Conservation (phyloP, 495 filamentous ascomycete species). For the Aspergillus haitiensis region DNA sequence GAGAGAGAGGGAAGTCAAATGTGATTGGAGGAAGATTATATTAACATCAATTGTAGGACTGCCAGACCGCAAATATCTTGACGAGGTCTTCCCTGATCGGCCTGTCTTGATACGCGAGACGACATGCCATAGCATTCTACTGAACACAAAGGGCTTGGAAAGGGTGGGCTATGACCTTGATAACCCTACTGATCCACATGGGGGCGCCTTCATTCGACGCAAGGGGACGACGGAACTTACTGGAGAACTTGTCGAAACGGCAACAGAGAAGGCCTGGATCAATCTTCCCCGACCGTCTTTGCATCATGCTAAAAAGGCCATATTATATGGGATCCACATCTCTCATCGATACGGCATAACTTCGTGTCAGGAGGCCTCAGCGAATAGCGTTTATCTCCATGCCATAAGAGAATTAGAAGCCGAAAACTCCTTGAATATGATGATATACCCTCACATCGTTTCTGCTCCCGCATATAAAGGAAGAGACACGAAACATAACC, state of each 20-base stretch:
- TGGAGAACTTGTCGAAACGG: conserved; percentile 4
- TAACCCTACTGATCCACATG: background rate
- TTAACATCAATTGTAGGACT: no score
- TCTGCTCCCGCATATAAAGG: background rate
- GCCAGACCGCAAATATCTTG: conserved; percentile 6
- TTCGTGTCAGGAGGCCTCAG: conserved; percentile 10
- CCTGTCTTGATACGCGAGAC: conserved; percentile 5
- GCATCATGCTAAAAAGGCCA: background rate
- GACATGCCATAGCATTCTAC: background rate
- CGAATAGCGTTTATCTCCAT: background rate
- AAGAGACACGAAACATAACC: background rate
- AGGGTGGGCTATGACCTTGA: background rate
- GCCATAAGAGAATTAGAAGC: background rate
- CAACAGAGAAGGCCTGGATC: background rate
- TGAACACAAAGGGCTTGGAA: conserved; percentile 1
- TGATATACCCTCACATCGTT: background rate
- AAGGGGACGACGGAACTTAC: background rate
- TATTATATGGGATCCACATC: background rate
- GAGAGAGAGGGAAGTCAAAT: no score
- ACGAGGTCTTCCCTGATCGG: background rate
- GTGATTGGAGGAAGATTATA: no score
- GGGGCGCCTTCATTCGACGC: background rate
- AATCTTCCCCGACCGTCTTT: background rate
- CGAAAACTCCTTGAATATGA: background rate
- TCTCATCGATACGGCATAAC: conserved; percentile 9